Base-by-base conservation (phyloP, 257 asterid genomes). In the Lavandula angustifolia region DNA sequence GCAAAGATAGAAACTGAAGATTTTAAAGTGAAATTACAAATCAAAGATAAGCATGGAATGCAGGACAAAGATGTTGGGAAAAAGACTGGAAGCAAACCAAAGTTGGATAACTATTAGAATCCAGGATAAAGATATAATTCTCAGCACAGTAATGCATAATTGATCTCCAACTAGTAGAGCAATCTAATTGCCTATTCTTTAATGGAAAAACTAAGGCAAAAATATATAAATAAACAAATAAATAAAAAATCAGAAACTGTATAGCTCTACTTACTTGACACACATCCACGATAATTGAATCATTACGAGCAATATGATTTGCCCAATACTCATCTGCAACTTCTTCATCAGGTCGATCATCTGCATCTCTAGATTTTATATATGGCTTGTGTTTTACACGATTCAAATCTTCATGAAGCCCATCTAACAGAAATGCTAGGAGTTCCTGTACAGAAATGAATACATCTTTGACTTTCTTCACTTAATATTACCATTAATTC, bases 261-360 rank as follows among this genome's bases (percentile, higher is more conserved):
- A 12, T 40, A 35, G 67, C 10, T 22, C 14, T 37, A 78, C 92
- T 87, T 77, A 90, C 99, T 72, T 94, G 99, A 85, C 99, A 94
- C 50, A 94, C 99, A 79, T 94, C 99, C 77, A 94, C 99, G 51
- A 94, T 94, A 57, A 94, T 94, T 38, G 99, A 94, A 83, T 94
- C 96, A 76, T 94, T 94, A 66, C 99, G 97, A 72, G 99, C 96
- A 80, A 90, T 80, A 80, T 94, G 97, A 84, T 87, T 90, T 35
- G 99, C 96, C 99, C 99, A 94, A 81, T 87, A 94, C 71, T 94
- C 99, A 69, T 94, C 95, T 3, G 99, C 99, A 62, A 94, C 91
- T 83, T 86, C 97, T 84, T 94, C 99, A 77, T 90, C 97, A 33
- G 92, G 95, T 31, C 97, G 78, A 56, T 91, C 97, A 79, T 90